Conservation (phyloP, 495 filamentous ascomycete species). For the Neurospora sp. region DNA sequence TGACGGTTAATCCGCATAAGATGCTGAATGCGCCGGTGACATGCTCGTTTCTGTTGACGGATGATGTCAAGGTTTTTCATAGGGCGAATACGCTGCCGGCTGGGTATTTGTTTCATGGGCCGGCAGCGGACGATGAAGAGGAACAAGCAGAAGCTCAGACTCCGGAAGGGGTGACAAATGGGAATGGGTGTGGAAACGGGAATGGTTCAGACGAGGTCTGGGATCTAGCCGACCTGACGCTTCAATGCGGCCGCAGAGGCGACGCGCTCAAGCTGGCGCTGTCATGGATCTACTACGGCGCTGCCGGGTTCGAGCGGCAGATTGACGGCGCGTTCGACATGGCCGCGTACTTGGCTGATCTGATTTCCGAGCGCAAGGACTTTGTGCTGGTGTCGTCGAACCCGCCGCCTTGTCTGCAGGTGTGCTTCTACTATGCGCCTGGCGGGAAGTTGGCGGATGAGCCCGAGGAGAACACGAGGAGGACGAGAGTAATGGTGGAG, state of each 20-base stretch:
- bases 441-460: constrained; percentile 41
- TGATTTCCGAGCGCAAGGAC: constrained; percentile 43
- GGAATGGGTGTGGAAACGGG: background rate
- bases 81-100: constrained; percentile 76
- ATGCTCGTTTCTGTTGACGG: constrained; percentile 78
- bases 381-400: constrained; percentile 64
- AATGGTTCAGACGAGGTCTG: constrained; percentile 37
- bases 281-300: constrained; percentile 80
- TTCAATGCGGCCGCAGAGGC: constrained; percentile 81
- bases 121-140: constrained; percentile 24
- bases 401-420: constrained; percentile 82
- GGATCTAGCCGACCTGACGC: constrained; percentile 88
- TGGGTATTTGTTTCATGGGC: constrained; percentile 74
- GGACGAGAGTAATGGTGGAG: constrained; percentile 58
- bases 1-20: constrained; percentile 90
- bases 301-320: constrained; percentile 42
- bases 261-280: constrained; percentile 83
- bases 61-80: constrained; percentile 66
- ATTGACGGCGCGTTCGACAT: constrained; percentile 59
- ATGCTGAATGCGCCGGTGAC: constrained; percentile 89
- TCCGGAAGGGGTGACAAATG: background rate
- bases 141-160: background rate
- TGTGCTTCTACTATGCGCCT: constrained; percentile 83
- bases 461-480: constrained; percentile 52
- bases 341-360: constrained; percentile 52